These are phyloP conservation scores for Priceomyces fermenticarens DNA, from an alignment of 805 yeast species.

Conservation along the genomic window DNA sequence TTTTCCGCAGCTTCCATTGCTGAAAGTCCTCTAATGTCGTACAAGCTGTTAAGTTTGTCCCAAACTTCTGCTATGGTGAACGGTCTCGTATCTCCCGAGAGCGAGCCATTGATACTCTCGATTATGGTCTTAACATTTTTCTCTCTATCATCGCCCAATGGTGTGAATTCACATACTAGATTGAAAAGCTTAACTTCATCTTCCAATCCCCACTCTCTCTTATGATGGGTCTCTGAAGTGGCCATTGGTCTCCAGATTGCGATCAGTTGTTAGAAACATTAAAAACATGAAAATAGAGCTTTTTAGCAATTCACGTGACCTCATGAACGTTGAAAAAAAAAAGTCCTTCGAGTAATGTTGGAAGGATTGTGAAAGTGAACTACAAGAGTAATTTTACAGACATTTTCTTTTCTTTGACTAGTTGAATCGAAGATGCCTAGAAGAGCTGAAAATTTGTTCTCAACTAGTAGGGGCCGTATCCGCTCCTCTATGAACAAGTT, in stretches of 20 bases:
- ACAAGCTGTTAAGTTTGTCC: constrained; percentile 51
- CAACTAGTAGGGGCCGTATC: constrained; percentile 65
- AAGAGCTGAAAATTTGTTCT: constrained; percentile 53
- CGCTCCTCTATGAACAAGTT: constrained; percentile 90
- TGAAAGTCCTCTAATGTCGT: constrained; percentile 58
- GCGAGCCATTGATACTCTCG: constrained; percentile 32
- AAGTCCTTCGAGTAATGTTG: not conserved
- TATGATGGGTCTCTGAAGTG: not conserved
- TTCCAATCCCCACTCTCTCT: constrained; percentile 50
- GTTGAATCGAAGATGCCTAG: constrained; percentile 49
- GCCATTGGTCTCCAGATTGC: not conserved
- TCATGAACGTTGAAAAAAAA: not conserved
- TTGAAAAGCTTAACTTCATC: constrained; percentile 62
- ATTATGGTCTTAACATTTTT: constrained; percentile 42
- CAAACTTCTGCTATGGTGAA: constrained; percentile 53
- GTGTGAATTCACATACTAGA: constrained; percentile 63
- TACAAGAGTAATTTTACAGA: not conserved
- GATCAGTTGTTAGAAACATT: not conserved
- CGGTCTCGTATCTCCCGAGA: constrained; percentile 12
- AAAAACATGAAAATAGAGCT: not conserved
- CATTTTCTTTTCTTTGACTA: not conserved
- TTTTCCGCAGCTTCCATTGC: constrained; percentile 27
- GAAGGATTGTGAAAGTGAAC: not conserved
- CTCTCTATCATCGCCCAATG: constrained; percentile 56
- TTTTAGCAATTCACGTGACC: constrained; percentile 1